Percentiles rank a stretch among this genome's conserved stretches.
Evolutionary conservation across 495 filamentous ascomycete species (phyloP).

Genomic region (Oidiodendron maius): DNA sequence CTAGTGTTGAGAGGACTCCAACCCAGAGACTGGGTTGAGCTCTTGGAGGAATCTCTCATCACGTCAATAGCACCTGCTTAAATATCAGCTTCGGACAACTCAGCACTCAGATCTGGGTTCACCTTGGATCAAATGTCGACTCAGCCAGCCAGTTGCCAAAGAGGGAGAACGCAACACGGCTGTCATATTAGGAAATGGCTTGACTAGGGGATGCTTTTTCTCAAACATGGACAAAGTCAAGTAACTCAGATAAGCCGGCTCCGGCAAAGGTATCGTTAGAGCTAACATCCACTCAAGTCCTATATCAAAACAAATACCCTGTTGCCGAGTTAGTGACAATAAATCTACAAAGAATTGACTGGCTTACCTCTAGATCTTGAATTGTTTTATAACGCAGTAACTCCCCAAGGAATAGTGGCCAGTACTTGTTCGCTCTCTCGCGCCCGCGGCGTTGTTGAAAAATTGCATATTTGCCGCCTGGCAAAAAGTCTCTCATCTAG

Average conservation of each 20-base stretch:
- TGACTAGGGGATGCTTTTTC: not conserved
- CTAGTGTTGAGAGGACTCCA: not conserved
- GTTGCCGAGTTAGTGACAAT: not conserved
- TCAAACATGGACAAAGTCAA: not conserved
- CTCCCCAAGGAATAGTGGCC: conserved; percentile 13
- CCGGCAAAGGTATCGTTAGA: not conserved
- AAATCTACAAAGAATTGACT: not conserved
- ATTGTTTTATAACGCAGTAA: conserved; percentile 9
- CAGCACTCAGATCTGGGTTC: not conserved
- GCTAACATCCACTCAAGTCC: conserved; percentile 8
- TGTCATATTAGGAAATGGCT: not conserved
- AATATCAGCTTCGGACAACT: not conserved
- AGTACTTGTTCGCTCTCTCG: conserved; percentile 5
- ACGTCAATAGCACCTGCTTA: not conserved
- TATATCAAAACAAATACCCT: conserved; percentile 8
- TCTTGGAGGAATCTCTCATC: not conserved
- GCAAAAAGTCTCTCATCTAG: conserved; percentile 8
- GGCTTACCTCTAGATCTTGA: conserved; percentile 4
- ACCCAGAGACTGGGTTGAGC: not conserved
- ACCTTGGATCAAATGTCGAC: not conserved
- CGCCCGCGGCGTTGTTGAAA: conserved; percentile 5
- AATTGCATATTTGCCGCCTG: conserved; percentile 6
- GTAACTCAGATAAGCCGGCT: not conserved
- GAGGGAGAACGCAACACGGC: not conserved
- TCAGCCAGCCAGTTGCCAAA: not conserved